These are phyloP conservation scores for Pythium coloratum DNA, from an alignment of 352 stramenopile genomes.

Conservation along the genomic window DNA sequence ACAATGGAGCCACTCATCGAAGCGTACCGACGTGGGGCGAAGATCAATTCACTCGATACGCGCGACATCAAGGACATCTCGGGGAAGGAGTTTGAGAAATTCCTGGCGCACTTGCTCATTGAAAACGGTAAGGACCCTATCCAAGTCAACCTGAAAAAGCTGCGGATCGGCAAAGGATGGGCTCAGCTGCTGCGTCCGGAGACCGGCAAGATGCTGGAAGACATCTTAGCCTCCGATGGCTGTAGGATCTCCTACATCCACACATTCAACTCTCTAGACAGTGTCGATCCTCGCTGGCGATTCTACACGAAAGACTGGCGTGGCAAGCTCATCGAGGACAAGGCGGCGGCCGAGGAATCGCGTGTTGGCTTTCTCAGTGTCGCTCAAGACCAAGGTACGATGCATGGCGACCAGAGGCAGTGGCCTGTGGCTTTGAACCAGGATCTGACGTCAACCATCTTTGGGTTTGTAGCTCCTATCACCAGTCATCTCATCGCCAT, in stretches of 20 bases:
- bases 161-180: conserved; percentile 3
- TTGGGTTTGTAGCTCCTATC: not conserved
- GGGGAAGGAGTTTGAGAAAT: conserved; percentile 3
- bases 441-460: conserved; percentile 1
- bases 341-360: not conserved
- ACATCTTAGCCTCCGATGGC: not conserved
- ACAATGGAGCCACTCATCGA: conserved; percentile 6
- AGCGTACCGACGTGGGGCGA: not conserved
- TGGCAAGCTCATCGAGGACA: not conserved
- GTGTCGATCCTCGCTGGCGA: not conserved
- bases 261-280: not conserved
- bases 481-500: not conserved
- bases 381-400: not conserved
- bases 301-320: not conserved
- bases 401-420: not conserved
- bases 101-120: conserved; percentile 2
- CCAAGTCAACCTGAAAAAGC: not conserved
- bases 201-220: not conserved
- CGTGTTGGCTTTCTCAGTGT: not conserved
- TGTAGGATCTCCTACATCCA: not conserved
- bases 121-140: not conserved
- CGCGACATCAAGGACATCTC: conserved; percentile 8
- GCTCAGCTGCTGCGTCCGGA: not conserved
- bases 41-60: conserved; percentile 7
- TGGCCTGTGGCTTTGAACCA: not conserved